Percentiles rank a stretch among this genome's conserved stretches.
Conservation (phyloP, 2,329 filamentous ascomycete species). For the Chaetomium olivaceum region DNA sequence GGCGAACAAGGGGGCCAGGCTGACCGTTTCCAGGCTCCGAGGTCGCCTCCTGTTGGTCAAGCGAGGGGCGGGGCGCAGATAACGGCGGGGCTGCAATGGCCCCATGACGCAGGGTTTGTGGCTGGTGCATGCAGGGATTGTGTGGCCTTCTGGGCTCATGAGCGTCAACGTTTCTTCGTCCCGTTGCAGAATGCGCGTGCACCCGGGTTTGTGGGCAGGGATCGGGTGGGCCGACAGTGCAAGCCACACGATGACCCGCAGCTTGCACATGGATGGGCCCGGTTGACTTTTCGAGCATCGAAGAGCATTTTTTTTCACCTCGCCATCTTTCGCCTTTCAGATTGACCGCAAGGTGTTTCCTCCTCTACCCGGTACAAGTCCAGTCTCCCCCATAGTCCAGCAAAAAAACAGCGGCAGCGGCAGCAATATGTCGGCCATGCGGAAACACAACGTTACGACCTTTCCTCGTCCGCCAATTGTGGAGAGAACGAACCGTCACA, state of each 20-base stretch:
- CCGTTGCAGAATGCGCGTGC: conserved; percentile 10
- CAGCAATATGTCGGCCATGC: conserved; percentile 42
- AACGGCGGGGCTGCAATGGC: conserved; percentile 17
- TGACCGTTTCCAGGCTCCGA: conserved; percentile 1
- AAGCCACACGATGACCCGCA: conserved; percentile 27
- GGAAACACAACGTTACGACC: conserved; percentile 55
- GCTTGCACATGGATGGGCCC: conserved; percentile 27
- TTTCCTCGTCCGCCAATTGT: conserved; percentile 61
- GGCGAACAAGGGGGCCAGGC: conserved; percentile 5
- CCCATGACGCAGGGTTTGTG: conserved; percentile 25
- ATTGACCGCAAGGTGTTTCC: conserved; percentile 20
- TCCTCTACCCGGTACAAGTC: background rate
- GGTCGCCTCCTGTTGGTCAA: conserved; percentile 7
- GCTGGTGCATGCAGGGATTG: conserved; percentile 14
- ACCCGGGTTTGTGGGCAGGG: background rate
- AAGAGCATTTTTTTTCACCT: conserved; percentile 27
- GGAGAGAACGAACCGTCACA: conserved; percentile 54
- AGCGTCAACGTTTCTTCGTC: background rate
- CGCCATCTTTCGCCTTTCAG: conserved; percentile 10
- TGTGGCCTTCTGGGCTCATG: conserved; percentile 8
- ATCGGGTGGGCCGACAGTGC: conserved; percentile 17
- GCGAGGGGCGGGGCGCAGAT: conserved; percentile 8
- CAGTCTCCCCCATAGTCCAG: background rate
- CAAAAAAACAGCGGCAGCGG: conserved; percentile 22
- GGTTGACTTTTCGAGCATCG: conserved; percentile 25